A percentile compares a stretch with the other conserved stretches of the same genome.
Conservation (phyloP, 352 stramenopile genomes). For the Hyaloperonospora brassicae region DNA sequence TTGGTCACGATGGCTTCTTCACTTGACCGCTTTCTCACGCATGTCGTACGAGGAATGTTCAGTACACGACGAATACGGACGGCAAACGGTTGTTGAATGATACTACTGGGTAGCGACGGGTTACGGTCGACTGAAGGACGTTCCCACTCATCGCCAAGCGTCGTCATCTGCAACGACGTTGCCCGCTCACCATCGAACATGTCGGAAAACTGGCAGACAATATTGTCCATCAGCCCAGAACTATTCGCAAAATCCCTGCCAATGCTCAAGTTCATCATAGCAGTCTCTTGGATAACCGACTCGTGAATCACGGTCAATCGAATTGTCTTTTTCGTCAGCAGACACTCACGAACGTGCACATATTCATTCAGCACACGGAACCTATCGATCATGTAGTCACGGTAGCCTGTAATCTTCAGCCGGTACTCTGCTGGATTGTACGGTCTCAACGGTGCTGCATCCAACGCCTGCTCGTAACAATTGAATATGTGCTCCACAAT, state of each 20-base stretch:
- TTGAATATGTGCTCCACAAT: conserved; percentile 87
- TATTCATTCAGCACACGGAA: conserved; percentile 83
- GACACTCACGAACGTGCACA: conserved; percentile 78
- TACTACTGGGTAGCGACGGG: conserved; percentile 37
- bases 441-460: conserved; percentile 60
- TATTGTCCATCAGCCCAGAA: conserved; percentile 24
- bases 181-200: conserved; percentile 46
- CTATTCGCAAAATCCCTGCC: conserved; percentile 45
- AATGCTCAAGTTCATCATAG: conserved; percentile 71
- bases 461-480: conserved; percentile 75
- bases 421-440: conserved; percentile 80
- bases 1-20: conserved; percentile 51
- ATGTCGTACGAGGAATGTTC: conserved; percentile 75
- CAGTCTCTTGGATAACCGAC: conserved; percentile 77
- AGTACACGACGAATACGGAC: conserved; percentile 72
- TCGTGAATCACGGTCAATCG: conserved; percentile 80
- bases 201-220: conserved; percentile 50
- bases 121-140: conserved; percentile 33
- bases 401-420: conserved; percentile 79
- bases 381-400: conserved; percentile 81
- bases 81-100: conserved; percentile 55
- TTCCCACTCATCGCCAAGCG: conserved; percentile 62
- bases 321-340: conserved; percentile 82
- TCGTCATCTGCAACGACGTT: conserved; percentile 65
- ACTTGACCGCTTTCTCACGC: conserved; percentile 52